Percentiles rank a stretch among this genome's conserved stretches.
These are phyloP conservation scores for Chaetomiaceae sp. DNA, from an alignment of 2,329 filamentous ascomycete species.

Conservation along the genomic window DNA sequence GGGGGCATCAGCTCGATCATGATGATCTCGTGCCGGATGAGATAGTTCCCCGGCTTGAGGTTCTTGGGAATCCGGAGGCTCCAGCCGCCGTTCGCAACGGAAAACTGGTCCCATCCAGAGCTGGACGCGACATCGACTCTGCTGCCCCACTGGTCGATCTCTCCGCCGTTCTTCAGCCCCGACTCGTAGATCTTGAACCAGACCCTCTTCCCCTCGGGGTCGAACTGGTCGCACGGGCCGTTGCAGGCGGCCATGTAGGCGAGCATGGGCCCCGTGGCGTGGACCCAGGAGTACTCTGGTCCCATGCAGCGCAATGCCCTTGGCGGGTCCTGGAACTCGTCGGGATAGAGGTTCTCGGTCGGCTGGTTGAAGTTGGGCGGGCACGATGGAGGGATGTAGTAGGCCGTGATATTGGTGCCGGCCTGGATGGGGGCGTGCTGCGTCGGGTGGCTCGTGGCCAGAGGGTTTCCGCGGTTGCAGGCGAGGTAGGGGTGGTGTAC, in stretches of 20 bases:
- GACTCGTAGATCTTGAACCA: conserved; percentile 6
- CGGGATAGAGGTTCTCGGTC: neutral
- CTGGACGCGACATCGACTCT: neutral
- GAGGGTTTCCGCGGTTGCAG: conserved; percentile 11
- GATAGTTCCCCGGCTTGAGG: conserved; percentile 47
- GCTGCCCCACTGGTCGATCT: neutral
- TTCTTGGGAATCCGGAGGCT: conserved; percentile 43
- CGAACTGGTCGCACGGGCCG: conserved; percentile 26
- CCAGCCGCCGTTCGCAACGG: conserved; percentile 29
- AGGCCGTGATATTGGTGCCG: conserved; percentile 2
- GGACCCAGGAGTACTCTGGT: conserved; percentile 4
- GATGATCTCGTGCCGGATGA: conserved; percentile 50
- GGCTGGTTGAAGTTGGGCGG: conserved; percentile 1
- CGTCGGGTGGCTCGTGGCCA: neutral
- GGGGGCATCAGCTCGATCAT: conserved; percentile 6
- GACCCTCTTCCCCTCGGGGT: neutral
- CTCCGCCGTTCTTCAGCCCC: neutral
- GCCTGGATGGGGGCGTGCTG: conserved; percentile 1
- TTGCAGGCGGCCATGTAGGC: conserved; percentile 36
- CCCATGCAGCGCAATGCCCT: neutral
- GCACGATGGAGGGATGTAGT: conserved; percentile 1
- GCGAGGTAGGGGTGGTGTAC: conserved; percentile 5
- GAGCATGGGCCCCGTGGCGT: conserved; percentile 30
- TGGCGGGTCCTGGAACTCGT: neutral
- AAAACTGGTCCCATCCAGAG: neutral